Conservation (phyloP, 345 rosid species). For the Syzygium aqueum region DNA sequence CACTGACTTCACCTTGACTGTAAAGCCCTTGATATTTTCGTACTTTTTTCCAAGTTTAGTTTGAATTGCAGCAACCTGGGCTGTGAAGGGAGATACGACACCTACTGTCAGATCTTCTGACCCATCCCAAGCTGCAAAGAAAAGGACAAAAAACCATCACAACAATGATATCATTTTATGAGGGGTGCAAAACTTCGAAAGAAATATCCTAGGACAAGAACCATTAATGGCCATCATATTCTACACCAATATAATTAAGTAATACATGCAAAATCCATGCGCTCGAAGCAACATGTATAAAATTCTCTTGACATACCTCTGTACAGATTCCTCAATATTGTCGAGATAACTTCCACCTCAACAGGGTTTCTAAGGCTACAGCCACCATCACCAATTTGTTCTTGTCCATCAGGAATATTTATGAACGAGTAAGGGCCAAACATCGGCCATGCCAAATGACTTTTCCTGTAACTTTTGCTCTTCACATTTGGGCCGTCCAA, state of each 20-base stretch:
- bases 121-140: slow-evolving; percentile 13
- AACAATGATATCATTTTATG: not conserved
- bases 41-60: slow-evolving; percentile 6
- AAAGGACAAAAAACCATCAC: not conserved
- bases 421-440: slow-evolving; percentile 5
- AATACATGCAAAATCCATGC: not conserved
- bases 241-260: not conserved
- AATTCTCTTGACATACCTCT: not conserved
- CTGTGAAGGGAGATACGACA: slow-evolving; percentile 12
- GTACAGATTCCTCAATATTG: not conserved
- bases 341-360: not conserved
- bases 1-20: slow-evolving; percentile 11
- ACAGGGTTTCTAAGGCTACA: not conserved
- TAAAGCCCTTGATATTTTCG: slow-evolving; percentile 1
- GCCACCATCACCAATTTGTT: not conserved
- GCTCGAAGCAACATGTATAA: not conserved
- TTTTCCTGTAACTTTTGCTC: not conserved
- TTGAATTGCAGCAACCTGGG: slow-evolving; percentile 10
- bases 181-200: not conserved
- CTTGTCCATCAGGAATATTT: not conserved
- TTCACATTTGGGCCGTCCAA: not conserved
- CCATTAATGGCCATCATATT: not conserved
- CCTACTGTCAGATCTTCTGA: slow-evolving; percentile 6
- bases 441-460: not conserved
- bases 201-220: not conserved